Conservation (phyloP, 2,329 filamentous ascomycete genomes). For the Aspergillus fructus region DNA sequence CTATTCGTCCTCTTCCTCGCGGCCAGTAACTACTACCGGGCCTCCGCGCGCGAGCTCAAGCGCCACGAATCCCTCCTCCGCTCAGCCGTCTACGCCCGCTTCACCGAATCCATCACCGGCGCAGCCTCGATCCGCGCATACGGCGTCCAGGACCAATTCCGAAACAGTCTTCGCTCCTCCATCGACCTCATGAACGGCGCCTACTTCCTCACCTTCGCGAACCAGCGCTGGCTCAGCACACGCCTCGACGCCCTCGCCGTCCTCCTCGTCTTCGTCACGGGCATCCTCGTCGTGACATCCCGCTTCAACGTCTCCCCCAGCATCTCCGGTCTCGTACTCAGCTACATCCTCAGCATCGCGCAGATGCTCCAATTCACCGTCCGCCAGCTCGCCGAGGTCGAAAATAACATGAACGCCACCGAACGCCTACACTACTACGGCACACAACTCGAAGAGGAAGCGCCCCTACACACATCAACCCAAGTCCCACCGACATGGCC, state of each 20-base stretch:
- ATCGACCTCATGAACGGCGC: constrained; percentile 93
- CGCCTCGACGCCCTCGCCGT: constrained; percentile 84
- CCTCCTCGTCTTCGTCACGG: constrained; percentile 79
- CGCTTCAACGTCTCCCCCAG: constrained; percentile 82
- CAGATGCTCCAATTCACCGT: constrained; percentile 97
- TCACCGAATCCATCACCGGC: constrained; percentile 76
- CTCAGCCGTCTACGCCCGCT: constrained; percentile 85
- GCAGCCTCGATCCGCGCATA: constrained; percentile 87
- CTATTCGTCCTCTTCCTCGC: constrained; percentile 77
- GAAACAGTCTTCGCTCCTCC: constrained; percentile 64
- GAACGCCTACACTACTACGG: constrained; percentile 91
- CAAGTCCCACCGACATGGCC: constrained; percentile 79
- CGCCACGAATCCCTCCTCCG: constrained; percentile 87
- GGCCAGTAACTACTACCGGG: constrained; percentile 81
- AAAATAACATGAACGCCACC: constrained; percentile 97
- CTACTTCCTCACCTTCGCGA: constrained; percentile 93
- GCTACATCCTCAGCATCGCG: constrained; percentile 89
- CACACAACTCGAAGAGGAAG: constrained; percentile 81
- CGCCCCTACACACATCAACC: constrained; percentile 67
- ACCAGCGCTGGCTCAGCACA: constrained; percentile 88
- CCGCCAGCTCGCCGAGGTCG: constrained; percentile 88
- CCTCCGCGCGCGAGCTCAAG: constrained; percentile 91
- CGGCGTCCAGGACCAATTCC: constrained; percentile 74
- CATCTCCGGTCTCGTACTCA: constrained; percentile 82
- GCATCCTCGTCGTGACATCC: constrained; percentile 87